These are phyloP conservation scores for Golubevia sp. DNA, from an alignment of 1,284 basidiomycete species.

Conservation along the genomic window DNA sequence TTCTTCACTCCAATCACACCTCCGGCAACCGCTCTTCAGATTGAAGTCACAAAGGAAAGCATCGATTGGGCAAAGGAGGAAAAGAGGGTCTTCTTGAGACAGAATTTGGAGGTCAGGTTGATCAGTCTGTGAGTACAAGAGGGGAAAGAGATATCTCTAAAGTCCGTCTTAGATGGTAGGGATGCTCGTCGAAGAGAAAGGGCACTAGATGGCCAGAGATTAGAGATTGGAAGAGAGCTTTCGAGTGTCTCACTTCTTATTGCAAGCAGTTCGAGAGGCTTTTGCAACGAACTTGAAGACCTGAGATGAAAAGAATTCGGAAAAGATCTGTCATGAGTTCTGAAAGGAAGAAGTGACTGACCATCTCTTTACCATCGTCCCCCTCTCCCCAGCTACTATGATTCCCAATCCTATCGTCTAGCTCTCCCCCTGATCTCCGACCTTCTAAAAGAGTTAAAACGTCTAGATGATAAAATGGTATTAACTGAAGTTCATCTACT, in stretches of 20 bases:
- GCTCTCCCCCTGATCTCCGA: slow-evolving; percentile 53
- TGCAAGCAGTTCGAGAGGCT: too few relatives aligned
- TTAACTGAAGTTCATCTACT: slow-evolving; percentile 60
- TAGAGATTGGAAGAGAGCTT: too few relatives aligned
- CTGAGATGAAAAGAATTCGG: too few relatives aligned
- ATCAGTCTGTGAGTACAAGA: slow-evolving; percentile 29
- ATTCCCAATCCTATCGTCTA: slow-evolving; percentile 48
- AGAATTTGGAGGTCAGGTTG: slow-evolving; percentile 58
- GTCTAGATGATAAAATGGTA: slow-evolving; percentile 61
- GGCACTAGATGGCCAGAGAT: too few relatives aligned
- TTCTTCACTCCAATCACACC: neutral
- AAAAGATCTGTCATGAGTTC: too few relatives aligned
- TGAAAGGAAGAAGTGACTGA: too few relatives aligned
- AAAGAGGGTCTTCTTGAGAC: slow-evolving; percentile 57
- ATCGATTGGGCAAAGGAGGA: slow-evolving; percentile 56
- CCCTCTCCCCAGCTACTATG: slow-evolving; percentile 27
- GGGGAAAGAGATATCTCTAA: too few relatives aligned
- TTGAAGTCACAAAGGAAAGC: slow-evolving; percentile 55
- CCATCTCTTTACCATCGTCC: neutral
- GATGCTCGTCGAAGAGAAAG: too few relatives aligned
- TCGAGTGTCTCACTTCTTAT: too few relatives aligned
- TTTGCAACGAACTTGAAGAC: too few relatives aligned
- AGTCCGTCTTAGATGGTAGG: too few relatives aligned
- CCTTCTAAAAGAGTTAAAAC: slow-evolving; percentile 57
- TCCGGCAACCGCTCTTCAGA: slow-evolving; percentile 22